A percentile compares a stretch with the other conserved stretches of the same genome.
phyloP scores from a whole-genome alignment of 2,329 filamentous ascomycete genomes.

The Penicillium frequentans region DNA sequence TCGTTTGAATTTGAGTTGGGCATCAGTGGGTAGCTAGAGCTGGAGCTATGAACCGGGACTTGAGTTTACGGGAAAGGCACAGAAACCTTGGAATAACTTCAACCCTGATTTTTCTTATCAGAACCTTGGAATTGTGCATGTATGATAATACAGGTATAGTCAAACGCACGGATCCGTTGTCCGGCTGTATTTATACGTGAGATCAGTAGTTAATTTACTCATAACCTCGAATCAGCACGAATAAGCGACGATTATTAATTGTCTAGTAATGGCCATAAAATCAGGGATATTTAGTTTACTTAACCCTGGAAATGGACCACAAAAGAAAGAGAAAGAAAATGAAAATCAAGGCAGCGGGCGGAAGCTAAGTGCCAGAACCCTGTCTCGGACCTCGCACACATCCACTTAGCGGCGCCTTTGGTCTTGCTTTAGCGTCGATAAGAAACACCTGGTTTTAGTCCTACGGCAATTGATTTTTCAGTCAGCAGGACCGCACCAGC shows the following conservation, averaged over 20 bases:
- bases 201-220: neutral
- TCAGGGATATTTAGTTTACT: too few species aligned
- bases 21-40: neutral
- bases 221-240: neutral
- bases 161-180: neutral
- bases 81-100: neutral
- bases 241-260: neutral
- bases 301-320: neutral
- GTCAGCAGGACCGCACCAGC: neutral
- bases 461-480: constrained; percentile 1
- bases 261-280: neutral
- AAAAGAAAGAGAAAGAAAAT: neutral
- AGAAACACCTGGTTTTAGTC: constrained; percentile 1
- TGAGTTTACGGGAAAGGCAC: neutral
- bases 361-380: constrained; percentile 11
- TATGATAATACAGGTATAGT: neutral
- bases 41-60: neutral
- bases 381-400: constrained; percentile 16
- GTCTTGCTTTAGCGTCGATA: constrained; percentile 14
- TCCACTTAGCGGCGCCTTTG: constrained; percentile 1
- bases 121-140: neutral
- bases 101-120: neutral
- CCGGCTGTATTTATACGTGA: neutral
- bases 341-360: constrained; percentile 20
- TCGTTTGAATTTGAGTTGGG: neutral